A percentile compares a stretch with the other conserved stretches of the same genome.
These are phyloP conservation scores for Styphnolobium japonicum DNA, from an alignment of 306 rosid species.

Conservation along the genomic window DNA sequence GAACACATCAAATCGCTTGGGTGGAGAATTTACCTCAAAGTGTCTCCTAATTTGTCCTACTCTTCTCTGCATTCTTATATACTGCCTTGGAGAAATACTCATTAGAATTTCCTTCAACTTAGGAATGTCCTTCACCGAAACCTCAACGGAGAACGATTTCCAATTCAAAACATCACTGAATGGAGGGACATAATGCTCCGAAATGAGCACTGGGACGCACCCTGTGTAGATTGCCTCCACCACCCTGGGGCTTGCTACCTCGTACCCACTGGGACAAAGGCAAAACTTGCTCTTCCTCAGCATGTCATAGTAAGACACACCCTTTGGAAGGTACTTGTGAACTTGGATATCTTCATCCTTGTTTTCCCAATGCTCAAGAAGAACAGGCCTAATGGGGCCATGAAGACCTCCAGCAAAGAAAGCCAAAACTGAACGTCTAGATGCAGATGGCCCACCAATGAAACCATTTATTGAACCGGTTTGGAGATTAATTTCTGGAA, in stretches of 20 bases:
- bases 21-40: constrained; percentile 79
- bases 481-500: constrained; percentile 81
- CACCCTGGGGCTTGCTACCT: constrained; percentile 89
- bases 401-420: constrained; percentile 94
- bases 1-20: constrained; percentile 74
- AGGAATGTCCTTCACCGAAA: constrained; percentile 64
- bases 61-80: constrained; percentile 82
- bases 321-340: constrained; percentile 79
- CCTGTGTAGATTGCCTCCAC: constrained; percentile 96
- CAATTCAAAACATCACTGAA: constrained; percentile 86
- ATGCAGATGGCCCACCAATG: constrained; percentile 80
- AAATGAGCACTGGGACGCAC: constrained; percentile 82
- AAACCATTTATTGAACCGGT: constrained; percentile 55
- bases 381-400: constrained; percentile 59
- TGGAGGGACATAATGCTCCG: constrained; percentile 81
- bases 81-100: constrained; percentile 60
- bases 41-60: constrained; percentile 68
- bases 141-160: constrained; percentile 82
- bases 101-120: constrained; percentile 68
- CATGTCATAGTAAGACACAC: constrained; percentile 72
- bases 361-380: constrained; percentile 87
- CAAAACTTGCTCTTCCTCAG: constrained; percentile 76
- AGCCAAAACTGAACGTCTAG: constrained; percentile 60
- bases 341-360: constrained; percentile 64
- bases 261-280: constrained; percentile 94